Conservation (phyloP, 768 basidiomycete species). For the Dacryopinax spathularia region DNA sequence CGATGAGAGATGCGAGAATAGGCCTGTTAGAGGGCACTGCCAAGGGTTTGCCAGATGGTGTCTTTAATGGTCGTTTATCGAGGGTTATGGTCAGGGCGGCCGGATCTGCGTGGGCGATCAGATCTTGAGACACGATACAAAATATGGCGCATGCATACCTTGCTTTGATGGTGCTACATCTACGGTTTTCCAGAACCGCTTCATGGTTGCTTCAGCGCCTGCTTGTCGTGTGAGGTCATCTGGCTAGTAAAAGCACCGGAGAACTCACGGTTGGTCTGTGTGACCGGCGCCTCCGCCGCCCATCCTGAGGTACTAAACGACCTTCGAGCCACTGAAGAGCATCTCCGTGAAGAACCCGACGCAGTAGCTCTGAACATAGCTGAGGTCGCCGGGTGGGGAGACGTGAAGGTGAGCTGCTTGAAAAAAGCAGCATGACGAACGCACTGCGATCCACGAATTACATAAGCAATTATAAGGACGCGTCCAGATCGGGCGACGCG, state of each 20-base stretch:
- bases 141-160: conserved; percentile 19
- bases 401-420: background rate
- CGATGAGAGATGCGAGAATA: conserved; percentile 70
- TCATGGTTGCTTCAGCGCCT: conserved; percentile 79
- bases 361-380: background rate
- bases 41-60: conserved; percentile 67
- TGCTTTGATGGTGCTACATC: conserved; percentile 41
- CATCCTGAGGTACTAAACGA: background rate
- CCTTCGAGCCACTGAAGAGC: background rate
- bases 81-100: conserved; percentile 46
- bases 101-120: conserved; percentile 2
- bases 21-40: conserved; percentile 54
- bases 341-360: background rate
- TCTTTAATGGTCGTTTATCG: conserved; percentile 75
- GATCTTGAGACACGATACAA: background rate
- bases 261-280: conserved; percentile 11
- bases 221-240: background rate
- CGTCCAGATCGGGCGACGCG: background rate
- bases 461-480: background rate
- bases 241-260: background rate
- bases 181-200: conserved; percentile 93
- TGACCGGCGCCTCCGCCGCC: background rate
- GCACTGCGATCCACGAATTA: background rate
- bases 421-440: background rate
- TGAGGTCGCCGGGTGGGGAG: background rate